Conservation (phyloP, 2,329 filamentous ascomycete genomes). For the Bipolaris zeicola region DNA sequence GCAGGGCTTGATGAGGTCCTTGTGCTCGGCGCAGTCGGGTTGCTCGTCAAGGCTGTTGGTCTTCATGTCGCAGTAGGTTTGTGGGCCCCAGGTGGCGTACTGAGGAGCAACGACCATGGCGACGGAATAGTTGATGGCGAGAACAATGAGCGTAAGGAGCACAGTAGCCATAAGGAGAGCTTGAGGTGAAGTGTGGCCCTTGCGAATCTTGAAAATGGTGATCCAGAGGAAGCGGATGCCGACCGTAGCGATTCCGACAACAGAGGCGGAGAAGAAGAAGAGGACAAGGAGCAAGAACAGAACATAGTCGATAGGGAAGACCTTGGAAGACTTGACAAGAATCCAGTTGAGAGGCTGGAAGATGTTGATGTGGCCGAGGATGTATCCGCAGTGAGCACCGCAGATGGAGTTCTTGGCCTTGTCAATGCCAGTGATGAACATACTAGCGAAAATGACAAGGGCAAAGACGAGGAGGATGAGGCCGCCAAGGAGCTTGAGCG, state of each 20-base stretch:
- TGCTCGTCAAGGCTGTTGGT: conserved; percentile 66
- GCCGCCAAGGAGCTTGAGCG: conserved; percentile 85
- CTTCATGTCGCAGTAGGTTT: conserved; percentile 85
- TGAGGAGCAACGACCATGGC: conserved; percentile 95
- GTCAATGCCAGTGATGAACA: conserved; percentile 95
- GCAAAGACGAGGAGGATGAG: conserved; percentile 76
- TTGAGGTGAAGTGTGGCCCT: conserved; percentile 87
- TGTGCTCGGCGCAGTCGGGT: conserved; percentile 75
- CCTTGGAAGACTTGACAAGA: conserved; percentile 77
- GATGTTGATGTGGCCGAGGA: conserved; percentile 84
- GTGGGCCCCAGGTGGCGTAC: conserved; percentile 91
- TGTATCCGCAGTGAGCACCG: conserved; percentile 88
- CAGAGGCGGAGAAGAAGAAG: conserved; percentile 85
- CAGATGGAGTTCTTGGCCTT: conserved; percentile 96
- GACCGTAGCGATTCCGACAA: conserved; percentile 82
- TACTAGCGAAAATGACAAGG: conserved; percentile 81
- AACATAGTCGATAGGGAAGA: conserved; percentile 91
- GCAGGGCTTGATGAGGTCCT: conserved; percentile 77
- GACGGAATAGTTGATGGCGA: conserved; percentile 91
- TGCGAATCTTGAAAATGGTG: conserved; percentile 86
- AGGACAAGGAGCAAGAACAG: conserved; percentile 84
- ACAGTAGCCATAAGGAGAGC: conserved; percentile 89
- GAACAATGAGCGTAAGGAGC: conserved; percentile 83
- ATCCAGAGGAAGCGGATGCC: conserved; percentile 98
- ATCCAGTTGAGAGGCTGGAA: conserved; percentile 96